Evolutionary conservation across 768 basidiomycete genomes (phyloP).

Genomic region (Pisolithus microcarpus): DNA sequence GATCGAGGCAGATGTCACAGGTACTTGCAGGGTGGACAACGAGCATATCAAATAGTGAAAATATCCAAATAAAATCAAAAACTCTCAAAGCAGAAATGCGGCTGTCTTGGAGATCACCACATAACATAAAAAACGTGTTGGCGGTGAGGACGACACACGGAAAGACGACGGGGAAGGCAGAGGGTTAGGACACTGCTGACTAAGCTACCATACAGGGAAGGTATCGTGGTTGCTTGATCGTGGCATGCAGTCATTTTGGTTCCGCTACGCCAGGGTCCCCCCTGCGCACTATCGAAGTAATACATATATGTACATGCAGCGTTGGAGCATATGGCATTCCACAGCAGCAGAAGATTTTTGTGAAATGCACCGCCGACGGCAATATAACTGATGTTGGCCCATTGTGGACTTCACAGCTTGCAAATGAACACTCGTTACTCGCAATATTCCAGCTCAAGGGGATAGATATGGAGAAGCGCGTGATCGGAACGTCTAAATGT

Average conservation of each 20-base stretch:
- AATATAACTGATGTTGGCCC: too few relatives aligned
- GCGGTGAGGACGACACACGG: conserved; percentile 9
- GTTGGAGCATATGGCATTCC: too few relatives aligned
- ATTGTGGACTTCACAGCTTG: too few relatives aligned
- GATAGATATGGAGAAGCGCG: too few relatives aligned
- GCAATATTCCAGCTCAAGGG: too few relatives aligned
- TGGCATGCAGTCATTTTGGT: neutral
- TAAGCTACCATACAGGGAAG: conserved; percentile 17
- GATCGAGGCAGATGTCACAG: conserved; percentile 72
- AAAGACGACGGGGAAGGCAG: conserved; percentile 15
- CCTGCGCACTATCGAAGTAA: neutral
- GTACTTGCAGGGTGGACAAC: conserved; percentile 62
- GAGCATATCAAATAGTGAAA: conserved; percentile 37
- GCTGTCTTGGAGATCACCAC: conserved; percentile 25
- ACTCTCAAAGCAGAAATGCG: conserved; percentile 13
- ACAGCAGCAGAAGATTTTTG: too few relatives aligned
- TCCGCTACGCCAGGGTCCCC: neutral
- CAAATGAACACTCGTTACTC: too few relatives aligned
- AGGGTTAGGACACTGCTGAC: conserved; percentile 11
- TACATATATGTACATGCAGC: too few relatives aligned
- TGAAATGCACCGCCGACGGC: too few relatives aligned
- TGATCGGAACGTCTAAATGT: too few relatives aligned
- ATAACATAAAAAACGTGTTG: conserved; percentile 28
- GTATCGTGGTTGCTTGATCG: conserved; percentile 10
- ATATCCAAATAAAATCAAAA: conserved; percentile 12